These are phyloP conservation scores for Echites panduratus DNA, from an alignment of 257 asterid species.

Conservation along the genomic window DNA sequence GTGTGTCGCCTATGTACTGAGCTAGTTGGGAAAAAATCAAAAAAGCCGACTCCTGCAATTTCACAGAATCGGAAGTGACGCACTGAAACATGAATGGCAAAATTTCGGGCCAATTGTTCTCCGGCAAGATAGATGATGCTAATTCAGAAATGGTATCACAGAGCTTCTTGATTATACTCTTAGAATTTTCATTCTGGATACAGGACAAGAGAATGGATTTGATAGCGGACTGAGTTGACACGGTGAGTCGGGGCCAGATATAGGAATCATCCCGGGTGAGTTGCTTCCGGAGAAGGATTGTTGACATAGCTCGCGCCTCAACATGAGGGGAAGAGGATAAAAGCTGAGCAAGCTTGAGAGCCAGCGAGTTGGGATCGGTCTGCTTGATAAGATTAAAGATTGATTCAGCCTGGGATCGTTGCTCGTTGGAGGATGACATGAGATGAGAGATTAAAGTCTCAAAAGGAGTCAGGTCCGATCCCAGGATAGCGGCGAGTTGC, in stretches of 20 bases:
- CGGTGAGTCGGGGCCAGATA: slow-evolving; percentile 67
- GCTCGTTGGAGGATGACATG: slow-evolving; percentile 82
- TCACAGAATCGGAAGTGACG: slow-evolving; percentile 57
- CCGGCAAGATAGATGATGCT: slow-evolving; percentile 81
- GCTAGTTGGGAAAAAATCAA: slow-evolving; percentile 81
- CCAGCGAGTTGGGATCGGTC: slow-evolving; percentile 78
- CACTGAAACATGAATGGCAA: slow-evolving; percentile 91
- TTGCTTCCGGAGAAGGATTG: slow-evolving; percentile 82
- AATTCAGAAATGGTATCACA: slow-evolving; percentile 90
- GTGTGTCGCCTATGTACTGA: slow-evolving; percentile 63
- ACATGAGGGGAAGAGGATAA: slow-evolving; percentile 43
- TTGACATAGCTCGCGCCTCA: slow-evolving; percentile 79
- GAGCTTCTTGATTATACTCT: slow-evolving; percentile 57
- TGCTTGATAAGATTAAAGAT: slow-evolving; percentile 72
- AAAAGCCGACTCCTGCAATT: slow-evolving; percentile 78
- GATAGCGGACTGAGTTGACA: slow-evolving; percentile 49
- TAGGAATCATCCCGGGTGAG: slow-evolving; percentile 69
- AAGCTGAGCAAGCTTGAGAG: slow-evolving; percentile 60
- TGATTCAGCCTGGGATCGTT: slow-evolving; percentile 87
- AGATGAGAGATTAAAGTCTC: slow-evolving; percentile 69
- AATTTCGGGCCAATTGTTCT: slow-evolving; percentile 82
- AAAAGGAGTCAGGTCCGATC: slow-evolving; percentile 72
- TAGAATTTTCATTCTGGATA: slow-evolving; percentile 63
- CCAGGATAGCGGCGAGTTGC: slow-evolving; percentile 65
- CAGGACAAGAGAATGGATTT: slow-evolving; percentile 51